phyloP scores from a whole-genome alignment of 768 basidiomycete genomes.

The Russula sp. region DNA sequence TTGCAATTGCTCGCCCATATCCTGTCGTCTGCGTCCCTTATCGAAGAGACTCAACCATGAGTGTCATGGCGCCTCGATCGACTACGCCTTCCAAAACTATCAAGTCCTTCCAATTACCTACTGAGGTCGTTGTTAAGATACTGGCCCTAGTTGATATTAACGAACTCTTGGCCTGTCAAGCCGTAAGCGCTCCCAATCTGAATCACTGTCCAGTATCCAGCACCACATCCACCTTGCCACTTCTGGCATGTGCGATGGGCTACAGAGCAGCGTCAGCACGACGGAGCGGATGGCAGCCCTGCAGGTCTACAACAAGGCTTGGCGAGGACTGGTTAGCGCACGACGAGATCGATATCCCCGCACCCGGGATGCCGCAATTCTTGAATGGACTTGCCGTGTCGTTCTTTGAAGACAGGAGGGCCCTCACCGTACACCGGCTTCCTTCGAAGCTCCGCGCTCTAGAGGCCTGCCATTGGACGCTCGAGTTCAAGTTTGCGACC shows the following conservation, averaged over 20 bases:
- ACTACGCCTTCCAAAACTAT: too few species aligned
- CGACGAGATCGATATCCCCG: slow-evolving; percentile 6
- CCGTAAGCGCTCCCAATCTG: too few species aligned
- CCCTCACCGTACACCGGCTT: background rate
- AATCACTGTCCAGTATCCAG: background rate
- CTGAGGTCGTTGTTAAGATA: too few species aligned
- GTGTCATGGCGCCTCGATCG: too few species aligned
- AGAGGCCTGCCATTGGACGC: background rate
- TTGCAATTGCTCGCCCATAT: too few species aligned
- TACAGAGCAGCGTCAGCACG: background rate
- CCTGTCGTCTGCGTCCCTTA: too few species aligned
- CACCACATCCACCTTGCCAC: slow-evolving; percentile 6
- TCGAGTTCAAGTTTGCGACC: background rate
- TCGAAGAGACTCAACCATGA: too few species aligned
- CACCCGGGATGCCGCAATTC: background rate
- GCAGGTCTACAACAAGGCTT: background rate
- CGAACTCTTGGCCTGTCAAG: too few species aligned
- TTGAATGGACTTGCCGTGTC: background rate
- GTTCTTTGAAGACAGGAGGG: background rate
- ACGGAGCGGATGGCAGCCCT: background rate
- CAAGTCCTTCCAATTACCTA: too few species aligned
- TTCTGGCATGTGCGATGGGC: slow-evolving; percentile 2
- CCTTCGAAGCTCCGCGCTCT: background rate
- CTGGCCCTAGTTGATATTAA: too few species aligned
- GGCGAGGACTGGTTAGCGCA: slow-evolving; percentile 3